Evolutionary conservation across 1,139 yeast species (phyloP).

Genomic region (Pichia sp.): DNA sequence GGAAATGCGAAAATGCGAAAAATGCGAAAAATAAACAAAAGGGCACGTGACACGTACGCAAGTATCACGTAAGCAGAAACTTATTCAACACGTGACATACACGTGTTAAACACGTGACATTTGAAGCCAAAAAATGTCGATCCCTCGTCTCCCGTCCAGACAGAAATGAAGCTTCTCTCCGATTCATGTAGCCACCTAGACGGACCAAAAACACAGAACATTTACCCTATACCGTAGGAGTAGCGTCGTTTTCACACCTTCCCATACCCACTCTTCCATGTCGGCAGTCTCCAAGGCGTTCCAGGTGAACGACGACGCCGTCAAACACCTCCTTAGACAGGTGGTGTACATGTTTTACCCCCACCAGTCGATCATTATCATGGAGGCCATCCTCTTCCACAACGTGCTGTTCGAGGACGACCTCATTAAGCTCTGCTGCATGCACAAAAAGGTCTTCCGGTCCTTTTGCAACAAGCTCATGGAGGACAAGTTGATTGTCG

Average conservation of each 20-base stretch:
- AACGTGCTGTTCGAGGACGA: constrained; percentile 95
- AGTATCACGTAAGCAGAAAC: too few species aligned
- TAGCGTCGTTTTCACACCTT: not conserved
- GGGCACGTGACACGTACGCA: too few species aligned
- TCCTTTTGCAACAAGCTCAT: constrained; percentile 74
- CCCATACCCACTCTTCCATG: constrained; percentile 3
- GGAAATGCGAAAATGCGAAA: too few species aligned
- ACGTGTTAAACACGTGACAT: too few species aligned
- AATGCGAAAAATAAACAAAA: too few species aligned
- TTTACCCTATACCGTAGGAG: too few species aligned
- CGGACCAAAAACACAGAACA: too few species aligned
- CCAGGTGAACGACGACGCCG: constrained; percentile 21
- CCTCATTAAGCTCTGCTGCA: constrained; percentile 69
- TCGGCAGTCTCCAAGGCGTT: constrained; percentile 16
- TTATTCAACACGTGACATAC: too few species aligned
- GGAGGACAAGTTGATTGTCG: constrained; percentile 70
- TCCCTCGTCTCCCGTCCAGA: too few species aligned
- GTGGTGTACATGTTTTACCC: constrained; percentile 87
- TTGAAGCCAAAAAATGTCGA: too few species aligned
- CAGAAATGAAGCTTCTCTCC: too few species aligned
- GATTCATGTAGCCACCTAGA: too few species aligned
- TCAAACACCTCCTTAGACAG: constrained; percentile 38
- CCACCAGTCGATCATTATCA: constrained; percentile 72
- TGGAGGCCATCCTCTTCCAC: constrained; percentile 88
- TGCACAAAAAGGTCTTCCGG: constrained; percentile 82